Conservation (phyloP, 257 asterid genomes). For the Echium plantagineum region DNA sequence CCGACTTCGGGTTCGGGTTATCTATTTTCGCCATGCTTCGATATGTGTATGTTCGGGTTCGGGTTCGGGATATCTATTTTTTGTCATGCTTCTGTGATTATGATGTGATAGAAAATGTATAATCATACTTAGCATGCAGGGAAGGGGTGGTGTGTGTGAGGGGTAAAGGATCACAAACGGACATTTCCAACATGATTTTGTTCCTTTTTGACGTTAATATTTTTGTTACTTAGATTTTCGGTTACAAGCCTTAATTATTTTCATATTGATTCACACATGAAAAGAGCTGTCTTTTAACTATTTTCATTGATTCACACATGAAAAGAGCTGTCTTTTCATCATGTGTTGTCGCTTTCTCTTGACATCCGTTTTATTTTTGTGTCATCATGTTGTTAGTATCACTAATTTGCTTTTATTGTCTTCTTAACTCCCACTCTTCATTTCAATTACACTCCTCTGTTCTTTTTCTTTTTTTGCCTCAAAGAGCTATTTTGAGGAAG, state of each 20-base stretch:
- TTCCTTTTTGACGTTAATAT: neutral
- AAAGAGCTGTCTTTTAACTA: constrained; percentile 41
- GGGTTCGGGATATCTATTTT: too few relatives aligned
- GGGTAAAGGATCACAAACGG: too few relatives aligned
- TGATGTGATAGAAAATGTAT: too few relatives aligned
- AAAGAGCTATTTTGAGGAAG: constrained; percentile 30
- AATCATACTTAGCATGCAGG: too few relatives aligned
- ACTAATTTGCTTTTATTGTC: constrained; percentile 16
- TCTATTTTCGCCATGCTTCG: too few relatives aligned
- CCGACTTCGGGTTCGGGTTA: too few relatives aligned
- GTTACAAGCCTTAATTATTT: neutral
- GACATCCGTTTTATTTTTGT: constrained; percentile 24
- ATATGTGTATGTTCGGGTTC: too few relatives aligned
- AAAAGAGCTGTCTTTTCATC: constrained; percentile 49
- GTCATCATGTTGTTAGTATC: neutral
- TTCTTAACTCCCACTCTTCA: constrained; percentile 58
- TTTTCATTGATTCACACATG: constrained; percentile 9
- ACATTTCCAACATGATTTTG: constrained; percentile 1
- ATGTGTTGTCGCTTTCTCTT: constrained; percentile 65
- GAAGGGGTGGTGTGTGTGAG: too few relatives aligned
- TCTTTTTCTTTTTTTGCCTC: constrained; percentile 7
- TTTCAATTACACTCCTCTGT: constrained; percentile 26
- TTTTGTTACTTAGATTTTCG: neutral
- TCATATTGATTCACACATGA: constrained; percentile 11
- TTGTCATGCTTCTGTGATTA: too few relatives aligned